Evolutionary conservation across 805 yeast genomes (phyloP).

Genomic region (Sugiyamaella marilandica): DNA sequence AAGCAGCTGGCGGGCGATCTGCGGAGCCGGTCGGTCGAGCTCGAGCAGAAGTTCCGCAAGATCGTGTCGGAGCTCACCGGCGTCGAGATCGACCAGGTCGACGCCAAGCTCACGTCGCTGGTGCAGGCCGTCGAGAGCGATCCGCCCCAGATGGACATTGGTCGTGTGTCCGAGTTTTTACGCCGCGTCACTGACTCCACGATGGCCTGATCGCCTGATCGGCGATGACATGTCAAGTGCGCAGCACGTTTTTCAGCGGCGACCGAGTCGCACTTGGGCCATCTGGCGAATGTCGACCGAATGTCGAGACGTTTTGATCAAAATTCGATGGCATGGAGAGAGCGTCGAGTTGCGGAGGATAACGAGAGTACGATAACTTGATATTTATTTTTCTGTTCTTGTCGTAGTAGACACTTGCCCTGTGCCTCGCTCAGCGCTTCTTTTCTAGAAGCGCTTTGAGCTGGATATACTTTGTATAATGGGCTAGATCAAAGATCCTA

Average conservation of each 20-base stretch:
- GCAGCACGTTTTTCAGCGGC: too few species aligned
- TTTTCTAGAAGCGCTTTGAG: conserved; percentile 13
- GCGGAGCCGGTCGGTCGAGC: conserved; percentile 47
- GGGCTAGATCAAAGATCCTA: conserved; percentile 11
- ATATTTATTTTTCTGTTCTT: conserved; percentile 4
- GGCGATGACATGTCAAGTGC: too few species aligned
- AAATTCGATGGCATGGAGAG: too few species aligned
- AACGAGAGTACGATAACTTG: background rate
- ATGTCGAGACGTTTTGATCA: too few species aligned
- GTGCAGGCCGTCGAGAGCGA: conserved; percentile 89
- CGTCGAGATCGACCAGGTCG: conserved; percentile 75
- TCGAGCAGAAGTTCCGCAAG: conserved; percentile 75
- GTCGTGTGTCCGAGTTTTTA: conserved; percentile 51
- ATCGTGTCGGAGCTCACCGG: conserved; percentile 90
- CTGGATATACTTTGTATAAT: conserved; percentile 15
- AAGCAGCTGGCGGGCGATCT: conserved; percentile 49
- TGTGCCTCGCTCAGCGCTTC: conserved; percentile 19
- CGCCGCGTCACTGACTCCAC: conserved; percentile 37
- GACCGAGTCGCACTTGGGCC: too few species aligned
- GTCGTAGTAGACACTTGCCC: conserved; percentile 10
- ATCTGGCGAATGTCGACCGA: too few species aligned
- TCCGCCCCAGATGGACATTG: conserved; percentile 61
- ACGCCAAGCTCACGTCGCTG: conserved; percentile 73
- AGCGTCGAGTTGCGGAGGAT: too few species aligned
- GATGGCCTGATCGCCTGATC: conserved; percentile 9